Evolutionary conservation across 345 rosid genomes (phyloP), one percentile per base, ranked within the genome.

Genomic region (Eutrema heterophyllum): DNA sequence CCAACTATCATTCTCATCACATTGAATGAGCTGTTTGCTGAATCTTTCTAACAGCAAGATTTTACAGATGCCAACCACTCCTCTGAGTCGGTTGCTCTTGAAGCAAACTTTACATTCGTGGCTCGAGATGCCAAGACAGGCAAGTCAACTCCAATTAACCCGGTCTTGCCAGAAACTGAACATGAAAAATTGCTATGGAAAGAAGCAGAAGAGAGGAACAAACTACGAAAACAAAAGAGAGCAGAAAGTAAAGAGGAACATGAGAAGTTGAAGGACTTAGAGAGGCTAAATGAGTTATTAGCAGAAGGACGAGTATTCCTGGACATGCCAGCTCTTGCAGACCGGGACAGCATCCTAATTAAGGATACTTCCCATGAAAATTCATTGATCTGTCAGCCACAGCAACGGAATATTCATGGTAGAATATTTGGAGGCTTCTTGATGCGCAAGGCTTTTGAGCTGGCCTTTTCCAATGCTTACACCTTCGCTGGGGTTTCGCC

Each of bases 291-390:
- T 5, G 83, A 79, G 54, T 73, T 90, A 73, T 76, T 90, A 46
- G 85, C 97, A 13, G 97, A 91, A 83, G 97, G 98, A 46, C 83
- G 89, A 53, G 78, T 90, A 32, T 86, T 93, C 79, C 71, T 84
- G 62, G 97, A 93, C 85, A 86, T 93, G 97, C 97, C 94, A 18
- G 98, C 98, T 41, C 78, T 93, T 73, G 98, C 92, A 6, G 91
- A 93, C 68, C 83, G 96, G 70, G 87, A 93, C 72, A 90, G 96
- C 86, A 89, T 93, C 81, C 87, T 93, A 45, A 87, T 89, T 44
- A 74, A 72, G 35, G 87, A 86, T 54, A 87, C 98, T 56, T 67
- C 78, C 48, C 89, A 80, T 73, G 89, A 82, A 74, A 86, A 90
- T 76, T 89, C 92, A 6, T 67, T 89, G 83, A 84, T 93, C 12